Evolutionary conservation across 768 basidiomycete genomes (phyloP), one percentile per base, ranked within the genome.

Genomic region (Phlebiopsis flavidoalba): DNA sequence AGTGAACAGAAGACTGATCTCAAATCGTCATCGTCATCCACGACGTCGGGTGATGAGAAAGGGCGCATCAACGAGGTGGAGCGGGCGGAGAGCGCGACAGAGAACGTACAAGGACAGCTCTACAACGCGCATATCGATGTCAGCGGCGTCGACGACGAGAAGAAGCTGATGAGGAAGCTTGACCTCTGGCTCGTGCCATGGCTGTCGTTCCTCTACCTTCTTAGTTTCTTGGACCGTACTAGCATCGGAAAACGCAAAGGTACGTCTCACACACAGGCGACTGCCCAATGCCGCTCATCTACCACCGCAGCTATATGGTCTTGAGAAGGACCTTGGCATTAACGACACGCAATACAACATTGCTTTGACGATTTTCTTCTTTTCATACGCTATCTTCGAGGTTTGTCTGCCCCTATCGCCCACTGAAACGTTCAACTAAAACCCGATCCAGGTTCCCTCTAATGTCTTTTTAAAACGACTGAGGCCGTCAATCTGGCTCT

Each of bases 401-500:
- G 86, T 77, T 24, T 8, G 40, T 43, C 4, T 43, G 40, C 8
- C 2, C 45, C 48, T n/a, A 49, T 21, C 48, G 40, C 40, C n/a
- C 12, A 19, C 17, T 49, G 5, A 49, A 49, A 11, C 10, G 19
- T 21, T 49, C 11, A 12, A 15, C 19, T 21, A 12, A 56, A n/a
- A 56, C 24, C n/a, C 54, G 15, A 40, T 63, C 53, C 43, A 80
- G 79, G 82, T 89, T 31, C 89, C 90, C 2, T 88, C 86, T 14
- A 89, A 90, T 62, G 73, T 89, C 2, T 84, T 88, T 69, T 73
- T 90, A 54, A 89, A 89, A 69, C 82, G 87, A 36, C 76, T 90
- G 35, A 79, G 88, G 0, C 91, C 90, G 0, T 90, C 89, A 3
- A 71, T 93, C 37, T 92, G 90, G 89, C 74, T 93, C 5, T 88